These are phyloP conservation scores for Cladosporium sp. DNA, from an alignment of 2,329 filamentous ascomycete species.

Conservation along the genomic window DNA sequence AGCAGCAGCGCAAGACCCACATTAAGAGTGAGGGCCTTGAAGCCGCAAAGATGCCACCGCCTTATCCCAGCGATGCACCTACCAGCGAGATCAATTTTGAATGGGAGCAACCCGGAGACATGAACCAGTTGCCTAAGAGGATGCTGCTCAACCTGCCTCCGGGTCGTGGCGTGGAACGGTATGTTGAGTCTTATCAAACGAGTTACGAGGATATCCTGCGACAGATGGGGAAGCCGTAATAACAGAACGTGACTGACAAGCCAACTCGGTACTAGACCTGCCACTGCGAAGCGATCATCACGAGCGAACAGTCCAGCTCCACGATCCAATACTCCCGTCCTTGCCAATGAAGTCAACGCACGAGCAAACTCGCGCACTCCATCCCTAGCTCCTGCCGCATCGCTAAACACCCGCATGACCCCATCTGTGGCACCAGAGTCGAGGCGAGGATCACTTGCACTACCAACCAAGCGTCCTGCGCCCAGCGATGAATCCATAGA, in stretches of 20 bases:
- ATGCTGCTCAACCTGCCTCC: slow-evolving; percentile 29
- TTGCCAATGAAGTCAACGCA: background rate
- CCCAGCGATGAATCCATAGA: slow-evolving; percentile 23
- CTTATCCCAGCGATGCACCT: slow-evolving; percentile 21
- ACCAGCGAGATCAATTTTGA: slow-evolving; percentile 27
- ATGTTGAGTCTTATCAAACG: slow-evolving; percentile 29
- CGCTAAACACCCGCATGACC: background rate
- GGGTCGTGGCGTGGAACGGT: slow-evolving; percentile 29
- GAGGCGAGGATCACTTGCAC: slow-evolving; percentile 39
- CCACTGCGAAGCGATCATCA: slow-evolving; percentile 16
- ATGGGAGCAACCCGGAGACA: slow-evolving; percentile 30
- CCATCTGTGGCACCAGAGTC: slow-evolving; percentile 20
- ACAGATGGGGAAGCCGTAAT: background rate
- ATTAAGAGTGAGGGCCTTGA: slow-evolving; percentile 34
- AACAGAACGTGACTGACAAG: background rate
- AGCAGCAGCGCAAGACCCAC: slow-evolving; percentile 26
- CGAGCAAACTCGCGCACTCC: slow-evolving; percentile 5
- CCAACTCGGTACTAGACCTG: background rate
- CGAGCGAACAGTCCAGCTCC: slow-evolving; percentile 17
- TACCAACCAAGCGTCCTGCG: slow-evolving; percentile 34
- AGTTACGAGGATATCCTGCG: slow-evolving; percentile 16
- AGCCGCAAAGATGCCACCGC: slow-evolving; percentile 13
- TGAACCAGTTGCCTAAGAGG: slow-evolving; percentile 31
- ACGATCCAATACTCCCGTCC: slow-evolving; percentile 12
- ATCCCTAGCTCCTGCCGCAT: slow-evolving; percentile 9